Evolutionary conservation across 768 basidiomycete genomes (phyloP).

Genomic region (Phylloporus sp.): DNA sequence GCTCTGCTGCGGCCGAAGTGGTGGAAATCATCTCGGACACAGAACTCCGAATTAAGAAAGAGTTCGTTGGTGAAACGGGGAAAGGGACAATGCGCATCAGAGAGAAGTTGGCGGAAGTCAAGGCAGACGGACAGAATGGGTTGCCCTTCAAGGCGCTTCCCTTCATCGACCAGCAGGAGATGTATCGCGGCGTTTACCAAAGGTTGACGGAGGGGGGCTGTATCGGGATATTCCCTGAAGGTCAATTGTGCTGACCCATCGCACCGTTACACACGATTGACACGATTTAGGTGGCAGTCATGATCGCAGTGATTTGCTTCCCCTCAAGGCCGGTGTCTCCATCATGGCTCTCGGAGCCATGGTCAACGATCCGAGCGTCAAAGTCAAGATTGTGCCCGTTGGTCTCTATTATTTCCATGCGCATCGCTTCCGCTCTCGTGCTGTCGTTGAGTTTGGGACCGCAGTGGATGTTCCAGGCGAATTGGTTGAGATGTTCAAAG

Average conservation of each 20-base stretch:
- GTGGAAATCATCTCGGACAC: constrained; percentile 87
- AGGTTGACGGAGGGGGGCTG: constrained; percentile 79
- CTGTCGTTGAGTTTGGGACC: constrained; percentile 93
- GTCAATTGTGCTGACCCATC: constrained; percentile 37
- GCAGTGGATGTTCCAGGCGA: constrained; percentile 91
- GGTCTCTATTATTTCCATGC: constrained; percentile 72
- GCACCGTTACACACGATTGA: background rate
- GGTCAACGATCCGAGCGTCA: constrained; percentile 80
- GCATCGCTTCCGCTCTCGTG: constrained; percentile 89
- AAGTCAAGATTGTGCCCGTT: constrained; percentile 90
- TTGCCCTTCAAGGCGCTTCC: constrained; percentile 80
- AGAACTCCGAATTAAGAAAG: constrained; percentile 75
- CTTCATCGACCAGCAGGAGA: constrained; percentile 88
- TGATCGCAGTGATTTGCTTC: constrained; percentile 92
- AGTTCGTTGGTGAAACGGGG: constrained; percentile 78
- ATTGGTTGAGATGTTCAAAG: constrained; percentile 83
- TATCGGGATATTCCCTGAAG: constrained; percentile 98
- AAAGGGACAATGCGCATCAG: constrained; percentile 63
- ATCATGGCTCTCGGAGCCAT: constrained; percentile 98
- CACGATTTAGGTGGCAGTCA: constrained; percentile 80
- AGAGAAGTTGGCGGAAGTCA: constrained; percentile 60
- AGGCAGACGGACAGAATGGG: constrained; percentile 52
- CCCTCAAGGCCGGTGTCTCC: constrained; percentile 95
- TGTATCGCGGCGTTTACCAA: constrained; percentile 92
- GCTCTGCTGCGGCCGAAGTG: constrained; percentile 76